Percentiles rank a stretch among this genome's conserved stretches.
Conservation (phyloP, 257 asterid genomes). For the Verbena officinalis region DNA sequence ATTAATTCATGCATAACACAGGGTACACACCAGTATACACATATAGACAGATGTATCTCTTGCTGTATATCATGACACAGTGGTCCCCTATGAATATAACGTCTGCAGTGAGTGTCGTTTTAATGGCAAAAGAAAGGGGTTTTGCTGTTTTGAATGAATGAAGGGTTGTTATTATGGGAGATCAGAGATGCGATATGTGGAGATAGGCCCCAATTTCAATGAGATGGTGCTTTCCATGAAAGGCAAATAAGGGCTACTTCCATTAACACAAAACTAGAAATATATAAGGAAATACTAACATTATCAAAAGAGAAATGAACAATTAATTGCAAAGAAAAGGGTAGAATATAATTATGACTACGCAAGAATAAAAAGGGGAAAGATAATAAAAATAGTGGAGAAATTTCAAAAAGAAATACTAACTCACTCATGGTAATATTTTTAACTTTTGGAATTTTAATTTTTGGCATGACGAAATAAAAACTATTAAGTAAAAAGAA, state of each 20-base stretch:
- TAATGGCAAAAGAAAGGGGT: conserved; percentile 23
- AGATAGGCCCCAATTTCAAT: conserved; percentile 31
- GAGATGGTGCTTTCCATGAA: conserved; percentile 35
- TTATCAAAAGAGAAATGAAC: conserved; percentile 36
- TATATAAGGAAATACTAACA: conserved; percentile 22
- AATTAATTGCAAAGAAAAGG: conserved; percentile 42
- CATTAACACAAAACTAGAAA: conserved; percentile 27
- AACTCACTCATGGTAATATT: no score
- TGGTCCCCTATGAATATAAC: conserved; percentile 46
- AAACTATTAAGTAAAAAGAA: no score
- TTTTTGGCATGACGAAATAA: no score
- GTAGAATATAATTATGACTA: conserved; percentile 30
- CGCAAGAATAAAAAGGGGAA: not conserved
- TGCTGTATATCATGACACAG: not conserved
- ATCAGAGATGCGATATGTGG: conserved; percentile 22
- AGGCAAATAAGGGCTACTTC: conserved; percentile 8
- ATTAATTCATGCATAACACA: no score
- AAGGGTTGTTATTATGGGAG: conserved; percentile 36
- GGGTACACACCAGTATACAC: no score
- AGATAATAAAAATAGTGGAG: conserved; percentile 35
- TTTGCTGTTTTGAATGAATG: conserved; percentile 37
- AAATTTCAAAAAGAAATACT: no score
- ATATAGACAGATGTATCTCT: not conserved
- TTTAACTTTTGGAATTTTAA: no score
- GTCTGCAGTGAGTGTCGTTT: conserved; percentile 31